Evolutionary conservation across 2,329 filamentous ascomycete genomes (phyloP).

Genomic region (Fusarium abutilonis): DNA sequence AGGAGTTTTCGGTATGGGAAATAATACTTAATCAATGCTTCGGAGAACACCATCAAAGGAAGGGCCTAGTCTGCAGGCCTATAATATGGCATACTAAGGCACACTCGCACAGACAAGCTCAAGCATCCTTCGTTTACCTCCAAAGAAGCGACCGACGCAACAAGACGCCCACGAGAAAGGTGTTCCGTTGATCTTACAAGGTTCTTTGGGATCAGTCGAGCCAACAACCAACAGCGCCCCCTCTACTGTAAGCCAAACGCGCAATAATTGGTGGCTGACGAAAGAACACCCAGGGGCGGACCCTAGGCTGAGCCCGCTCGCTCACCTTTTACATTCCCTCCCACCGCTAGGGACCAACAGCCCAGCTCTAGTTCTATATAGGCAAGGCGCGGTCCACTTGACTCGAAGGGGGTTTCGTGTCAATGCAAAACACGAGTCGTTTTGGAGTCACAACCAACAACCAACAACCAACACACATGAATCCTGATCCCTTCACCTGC

Average conservation of each 20-base stretch:
- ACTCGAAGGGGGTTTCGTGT: conserved; percentile 20
- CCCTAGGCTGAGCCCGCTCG: conserved; percentile 35
- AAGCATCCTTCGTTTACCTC: conserved; percentile 22
- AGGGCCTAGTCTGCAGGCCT: background rate
- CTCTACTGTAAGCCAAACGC: conserved; percentile 6
- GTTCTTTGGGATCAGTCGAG: conserved; percentile 25
- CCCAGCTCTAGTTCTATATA: conserved; percentile 22
- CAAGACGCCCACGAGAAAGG: conserved; percentile 25
- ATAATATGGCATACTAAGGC: conserved; percentile 23
- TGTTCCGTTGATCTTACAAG: conserved; percentile 34
- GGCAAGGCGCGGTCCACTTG: conserved; percentile 21
- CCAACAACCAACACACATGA: conserved; percentile 29
- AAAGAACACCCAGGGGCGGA: conserved; percentile 31
- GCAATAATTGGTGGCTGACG: conserved; percentile 31
- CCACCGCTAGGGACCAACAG: conserved; percentile 41
- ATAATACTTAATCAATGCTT: background rate
- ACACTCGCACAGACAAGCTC: conserved; percentile 7
- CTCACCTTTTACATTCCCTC: conserved; percentile 37
- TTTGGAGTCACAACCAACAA: conserved; percentile 13
- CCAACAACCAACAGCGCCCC: conserved; percentile 31
- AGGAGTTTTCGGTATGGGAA: background rate
- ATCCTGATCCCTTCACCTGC: conserved; percentile 11
- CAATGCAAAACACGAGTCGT: conserved; percentile 34
- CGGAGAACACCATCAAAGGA: background rate
- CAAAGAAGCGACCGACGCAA: conserved; percentile 24